Evolutionary conservation across 768 basidiomycete genomes (phyloP).

Genomic region (Mycena vulgaris): DNA sequence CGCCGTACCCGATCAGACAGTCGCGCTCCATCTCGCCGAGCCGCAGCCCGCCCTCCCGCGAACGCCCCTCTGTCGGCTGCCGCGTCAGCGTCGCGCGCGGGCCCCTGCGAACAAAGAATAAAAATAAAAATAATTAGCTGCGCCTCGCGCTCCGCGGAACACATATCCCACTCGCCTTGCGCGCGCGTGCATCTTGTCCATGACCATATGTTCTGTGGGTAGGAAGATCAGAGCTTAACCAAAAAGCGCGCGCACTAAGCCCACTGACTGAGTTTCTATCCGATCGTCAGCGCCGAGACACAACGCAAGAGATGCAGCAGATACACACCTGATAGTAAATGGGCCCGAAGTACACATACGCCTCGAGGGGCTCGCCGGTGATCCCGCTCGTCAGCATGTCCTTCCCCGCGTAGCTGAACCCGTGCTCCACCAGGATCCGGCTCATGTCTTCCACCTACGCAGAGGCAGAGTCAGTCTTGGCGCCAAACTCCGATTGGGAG

Average conservation of each 20-base stretch:
- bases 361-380: conserved; percentile 96
- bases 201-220: conserved; percentile 92
- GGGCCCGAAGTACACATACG: conserved; percentile 98
- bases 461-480: not conserved
- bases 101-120: conserved; percentile 69
- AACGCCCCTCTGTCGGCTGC: conserved; percentile 98
- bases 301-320: not conserved
- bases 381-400: conserved; percentile 99
- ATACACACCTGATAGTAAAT: conserved; percentile 92
- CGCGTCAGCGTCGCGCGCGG: conserved; percentile 97
- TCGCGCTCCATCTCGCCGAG: conserved; percentile 99
- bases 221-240: conserved; percentile 15
- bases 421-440: conserved; percentile 92
- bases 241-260: conserved; percentile 1
- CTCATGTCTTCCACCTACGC: conserved; percentile 97
- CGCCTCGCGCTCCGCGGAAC: conserved; percentile 8
- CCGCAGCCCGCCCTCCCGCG: conserved; percentile 96
- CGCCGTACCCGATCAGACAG: conserved; percentile 98
- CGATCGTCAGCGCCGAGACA: conserved; percentile 31
- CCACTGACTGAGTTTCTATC: conserved; percentile 92
- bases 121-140: conserved; percentile 11
- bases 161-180: conserved; percentile 76
- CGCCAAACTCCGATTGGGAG: not conserved
- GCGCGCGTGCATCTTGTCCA: conserved; percentile 99
- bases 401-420: conserved; percentile 98